Percentiles rank a stretch among this genome's conserved stretches.
Conservation (phyloP, 257 asterid species). For the Fraxinus excelsior region DNA sequence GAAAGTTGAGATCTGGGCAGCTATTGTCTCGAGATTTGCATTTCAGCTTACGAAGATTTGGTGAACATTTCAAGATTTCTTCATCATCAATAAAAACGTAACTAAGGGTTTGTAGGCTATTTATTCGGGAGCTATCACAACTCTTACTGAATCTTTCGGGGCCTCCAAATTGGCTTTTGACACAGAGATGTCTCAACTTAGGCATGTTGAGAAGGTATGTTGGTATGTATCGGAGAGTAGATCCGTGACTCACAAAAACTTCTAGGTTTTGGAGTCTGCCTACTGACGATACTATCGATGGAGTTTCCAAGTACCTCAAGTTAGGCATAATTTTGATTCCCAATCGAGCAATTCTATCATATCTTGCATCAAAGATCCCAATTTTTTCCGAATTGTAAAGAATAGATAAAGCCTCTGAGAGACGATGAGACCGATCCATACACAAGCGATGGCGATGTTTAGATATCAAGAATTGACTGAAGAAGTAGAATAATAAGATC, state of each 20-base stretch:
- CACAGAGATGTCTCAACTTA: slow-evolving; percentile 5
- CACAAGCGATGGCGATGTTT: neutral
- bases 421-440: neutral
- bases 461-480: neutral
- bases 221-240: too few relatives aligned
- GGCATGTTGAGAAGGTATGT: neutral
- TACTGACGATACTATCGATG: neutral
- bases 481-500: too few relatives aligned
- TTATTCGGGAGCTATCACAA: neutral
- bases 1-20: neutral
- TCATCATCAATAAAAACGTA: too few relatives aligned
- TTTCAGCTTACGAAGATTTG: neutral
- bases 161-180: too few relatives aligned
- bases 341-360: too few relatives aligned
- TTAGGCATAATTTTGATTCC: neutral
- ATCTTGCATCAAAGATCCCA: neutral
- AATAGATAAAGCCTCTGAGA: neutral
- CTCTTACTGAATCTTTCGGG: too few relatives aligned
- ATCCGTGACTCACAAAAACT: too few relatives aligned
- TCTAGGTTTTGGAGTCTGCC: neutral
- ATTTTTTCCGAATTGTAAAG: neutral
- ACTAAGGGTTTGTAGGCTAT: neutral
- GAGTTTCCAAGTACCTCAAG: neutral
- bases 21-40: neutral
- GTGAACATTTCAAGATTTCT: neutral